These are phyloP conservation scores for Neolentinus lepideus DNA, from an alignment of 1,284 basidiomycete species.

Conservation along the genomic window DNA sequence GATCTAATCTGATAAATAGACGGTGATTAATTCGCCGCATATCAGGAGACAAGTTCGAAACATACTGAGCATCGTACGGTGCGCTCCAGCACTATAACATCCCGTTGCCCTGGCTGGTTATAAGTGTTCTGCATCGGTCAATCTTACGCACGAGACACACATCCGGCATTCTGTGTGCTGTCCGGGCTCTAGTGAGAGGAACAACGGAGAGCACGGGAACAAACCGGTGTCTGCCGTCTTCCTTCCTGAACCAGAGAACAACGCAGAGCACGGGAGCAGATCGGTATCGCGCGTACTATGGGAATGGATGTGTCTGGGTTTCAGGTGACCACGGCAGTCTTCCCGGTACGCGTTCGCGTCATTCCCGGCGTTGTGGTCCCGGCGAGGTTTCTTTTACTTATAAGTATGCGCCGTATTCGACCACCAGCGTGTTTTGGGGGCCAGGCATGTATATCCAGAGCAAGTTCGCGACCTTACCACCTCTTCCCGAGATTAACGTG, in stretches of 20 bases:
- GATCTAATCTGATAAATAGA: no score
- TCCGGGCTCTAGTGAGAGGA: background rate
- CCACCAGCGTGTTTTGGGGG: background rate
- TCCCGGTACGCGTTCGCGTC: background rate
- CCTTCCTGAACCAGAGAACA: background rate
- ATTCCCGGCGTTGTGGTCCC: constrained; percentile 1
- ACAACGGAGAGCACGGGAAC: background rate
- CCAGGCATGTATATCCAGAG: constrained; percentile 30
- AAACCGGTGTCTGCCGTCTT: background rate
- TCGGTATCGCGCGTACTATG: background rate
- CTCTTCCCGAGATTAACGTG: constrained; percentile 41
- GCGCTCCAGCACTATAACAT: no score
- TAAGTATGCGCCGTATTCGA: background rate
- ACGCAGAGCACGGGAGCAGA: background rate
- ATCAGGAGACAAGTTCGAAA: no score
- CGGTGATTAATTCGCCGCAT: no score
- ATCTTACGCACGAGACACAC: no score
- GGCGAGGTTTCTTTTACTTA: background rate
- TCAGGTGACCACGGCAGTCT: background rate
- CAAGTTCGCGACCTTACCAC: constrained; percentile 28
- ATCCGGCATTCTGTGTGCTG: no score
- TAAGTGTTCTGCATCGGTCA: no score
- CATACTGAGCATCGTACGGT: no score
- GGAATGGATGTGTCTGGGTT: background rate
- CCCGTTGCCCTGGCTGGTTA: no score